Evolutionary conservation across 805 yeast genomes (phyloP).

Genomic region (Yueomyces sinensis): DNA sequence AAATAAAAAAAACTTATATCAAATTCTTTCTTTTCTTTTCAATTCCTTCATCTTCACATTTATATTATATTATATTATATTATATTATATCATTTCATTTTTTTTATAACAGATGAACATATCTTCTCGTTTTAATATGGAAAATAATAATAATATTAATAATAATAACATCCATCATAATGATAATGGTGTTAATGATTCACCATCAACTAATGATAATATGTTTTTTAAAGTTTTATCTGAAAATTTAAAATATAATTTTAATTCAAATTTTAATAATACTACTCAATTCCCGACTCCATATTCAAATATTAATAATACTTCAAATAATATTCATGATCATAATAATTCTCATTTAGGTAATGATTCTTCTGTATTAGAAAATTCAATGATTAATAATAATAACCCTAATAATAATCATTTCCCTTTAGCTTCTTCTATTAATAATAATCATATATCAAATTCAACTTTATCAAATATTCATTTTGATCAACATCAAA

Average conservation of each 20-base stretch:
- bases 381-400: constrained; percentile 9
- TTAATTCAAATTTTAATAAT: constrained; percentile 20
- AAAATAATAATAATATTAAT: too few relatives aligned
- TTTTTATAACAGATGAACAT: too few relatives aligned
- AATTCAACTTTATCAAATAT: constrained; percentile 3
- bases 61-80: too few relatives aligned
- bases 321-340: constrained; percentile 1
- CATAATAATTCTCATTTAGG: constrained; percentile 3
- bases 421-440: neutral
- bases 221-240: constrained; percentile 17
- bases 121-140: too few relatives aligned
- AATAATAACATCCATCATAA: too few relatives aligned
- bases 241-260: constrained; percentile 18
- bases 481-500: constrained; percentile 9
- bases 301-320: constrained; percentile 11
- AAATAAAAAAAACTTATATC: too few relatives aligned
- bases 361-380: constrained; percentile 15
- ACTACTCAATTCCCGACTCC: constrained; percentile 25
- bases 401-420: neutral
- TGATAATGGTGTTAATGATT: neutral
- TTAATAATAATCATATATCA: constrained; percentile 9
- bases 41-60: too few relatives aligned
- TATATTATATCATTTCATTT: too few relatives aligned
- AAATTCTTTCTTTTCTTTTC: too few relatives aligned
- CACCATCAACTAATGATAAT: constrained; percentile 12